Base-by-base conservation (phyloP, 805 yeast genomes). In the Yarrowia osloensis region DNA sequence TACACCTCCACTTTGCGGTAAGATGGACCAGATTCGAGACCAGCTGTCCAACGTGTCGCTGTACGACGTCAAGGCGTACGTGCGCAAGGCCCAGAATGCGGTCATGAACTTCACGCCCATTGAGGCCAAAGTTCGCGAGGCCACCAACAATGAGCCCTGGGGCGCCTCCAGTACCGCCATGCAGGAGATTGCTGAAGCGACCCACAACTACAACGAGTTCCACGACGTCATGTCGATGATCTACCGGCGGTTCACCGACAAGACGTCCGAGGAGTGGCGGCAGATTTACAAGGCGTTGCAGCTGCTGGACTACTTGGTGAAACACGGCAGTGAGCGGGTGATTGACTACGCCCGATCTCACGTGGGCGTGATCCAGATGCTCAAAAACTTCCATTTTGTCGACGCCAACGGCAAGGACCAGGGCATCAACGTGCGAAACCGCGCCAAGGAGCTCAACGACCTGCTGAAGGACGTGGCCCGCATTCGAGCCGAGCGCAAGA, bases 71-170 rank as follows among this genome's bases (percentile, higher is more conserved):
- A 95, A 95, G 82, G 94, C 96, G 47, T 93, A 94, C 75, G 97
- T 95, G 67, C 90, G 99, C 71, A 92, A 92, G 78, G 99, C 98
- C 1, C 99, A 95, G 77, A 95, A 95, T 81, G 97, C 89, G 65
- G 97, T 96, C 70, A 86, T 92, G 82, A 95, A 94, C 78, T 88
- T 91, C 77, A 90, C 97, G n/a, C 98, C 92, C 69, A 91, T 91
- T 88, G 99, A 95, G 79, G 88, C 96, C 52, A 92, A 90, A 77
- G 78, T 76, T 54, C 85, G 98, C 69, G 99, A 94, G 79, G 98
- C 98, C 59, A 95, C 99, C 62, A 95, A 95, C 77, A 95, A 95
- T 76, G 99, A 95, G 78, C 99, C 99, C 0, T 95, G 99, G 99
- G 99, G 99, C 9, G 94, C 97, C 2, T 86, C 96, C 3, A 84